Evolutionary conservation across 2,329 filamentous ascomycete genomes (phyloP).

Genomic region (Colletotrichum caudatum): DNA sequence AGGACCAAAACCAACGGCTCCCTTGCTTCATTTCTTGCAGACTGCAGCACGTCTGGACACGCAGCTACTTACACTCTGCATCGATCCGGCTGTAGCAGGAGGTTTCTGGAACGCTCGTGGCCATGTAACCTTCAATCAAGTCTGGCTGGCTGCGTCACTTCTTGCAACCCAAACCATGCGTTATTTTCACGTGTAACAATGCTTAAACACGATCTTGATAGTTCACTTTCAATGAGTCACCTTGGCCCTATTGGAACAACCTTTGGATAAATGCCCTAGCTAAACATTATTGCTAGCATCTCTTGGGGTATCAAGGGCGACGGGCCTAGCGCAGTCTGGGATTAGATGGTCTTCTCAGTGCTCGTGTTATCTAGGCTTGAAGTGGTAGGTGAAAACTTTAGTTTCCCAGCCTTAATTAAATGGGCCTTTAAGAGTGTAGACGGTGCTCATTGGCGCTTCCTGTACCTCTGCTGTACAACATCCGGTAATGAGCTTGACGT

Average conservation of each 20-base stretch:
- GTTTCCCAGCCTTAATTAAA: background rate
- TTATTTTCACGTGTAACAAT: background rate
- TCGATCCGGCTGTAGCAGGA: background rate
- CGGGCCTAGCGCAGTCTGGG: background rate
- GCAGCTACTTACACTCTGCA: background rate
- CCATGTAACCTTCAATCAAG: background rate
- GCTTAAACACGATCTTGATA: background rate
- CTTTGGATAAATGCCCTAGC: too few species aligned
- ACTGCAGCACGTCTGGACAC: constrained; percentile 1
- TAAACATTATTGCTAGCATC: background rate
- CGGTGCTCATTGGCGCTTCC: background rate
- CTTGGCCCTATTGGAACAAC: background rate
- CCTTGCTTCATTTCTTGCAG: constrained; percentile 18
- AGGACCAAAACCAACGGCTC: constrained; percentile 19
- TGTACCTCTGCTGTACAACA: background rate
- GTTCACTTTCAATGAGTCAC: too few species aligned
- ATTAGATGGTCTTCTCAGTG: background rate
- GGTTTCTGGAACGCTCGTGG: background rate
- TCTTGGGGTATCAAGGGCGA: too few species aligned
- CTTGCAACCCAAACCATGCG: background rate
- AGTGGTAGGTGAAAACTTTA: too few species aligned
- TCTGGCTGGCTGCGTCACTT: background rate
- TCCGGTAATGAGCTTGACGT: background rate
- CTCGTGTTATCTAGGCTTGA: background rate
- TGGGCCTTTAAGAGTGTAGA: background rate